Evolutionary conservation across 805 yeast genomes (phyloP).

Genomic region (Saccharomyces eubayanus): DNA sequence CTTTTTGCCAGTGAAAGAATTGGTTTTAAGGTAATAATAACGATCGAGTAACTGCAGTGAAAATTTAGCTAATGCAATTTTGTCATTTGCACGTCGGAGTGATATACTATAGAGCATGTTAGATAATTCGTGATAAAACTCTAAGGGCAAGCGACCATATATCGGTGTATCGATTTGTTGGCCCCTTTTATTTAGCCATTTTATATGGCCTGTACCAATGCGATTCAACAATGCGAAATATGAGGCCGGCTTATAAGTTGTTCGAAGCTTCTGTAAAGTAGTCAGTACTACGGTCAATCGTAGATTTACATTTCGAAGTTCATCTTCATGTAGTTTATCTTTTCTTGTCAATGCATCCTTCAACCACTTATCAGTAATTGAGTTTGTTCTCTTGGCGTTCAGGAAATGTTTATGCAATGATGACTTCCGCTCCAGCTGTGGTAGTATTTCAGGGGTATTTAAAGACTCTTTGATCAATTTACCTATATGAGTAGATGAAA

Average conservation of each 20-base stretch:
- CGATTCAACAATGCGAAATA: constrained; percentile 21
- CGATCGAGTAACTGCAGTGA: constrained; percentile 12
- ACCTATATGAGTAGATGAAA: background rate
- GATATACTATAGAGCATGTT: constrained; percentile 19
- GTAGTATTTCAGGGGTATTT: background rate
- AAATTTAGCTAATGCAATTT: constrained; percentile 15
- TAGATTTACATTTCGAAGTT: constrained; percentile 1
- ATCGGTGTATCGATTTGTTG: constrained; percentile 1
- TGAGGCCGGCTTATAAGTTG: constrained; percentile 7
- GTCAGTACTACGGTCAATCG: constrained; percentile 14
- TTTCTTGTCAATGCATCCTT: constrained; percentile 9
- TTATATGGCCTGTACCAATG: constrained; percentile 13
- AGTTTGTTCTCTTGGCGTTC: background rate
- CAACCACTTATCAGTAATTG: constrained; percentile 17
- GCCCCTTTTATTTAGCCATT: constrained; percentile 18
- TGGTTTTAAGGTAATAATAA: constrained; percentile 6
- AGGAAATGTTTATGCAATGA: background rate
- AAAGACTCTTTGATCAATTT: background rate
- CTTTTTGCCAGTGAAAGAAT: constrained; percentile 2
- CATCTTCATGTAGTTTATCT: background rate
- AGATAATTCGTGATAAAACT: constrained; percentile 22
- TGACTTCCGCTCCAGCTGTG: background rate
- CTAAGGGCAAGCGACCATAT: constrained; percentile 13
- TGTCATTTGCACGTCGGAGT: constrained; percentile 1
- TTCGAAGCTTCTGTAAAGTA: constrained; percentile 19